phyloP scores from a whole-genome alignment of 164 flowering plant species.

The Santalum album region DNA sequence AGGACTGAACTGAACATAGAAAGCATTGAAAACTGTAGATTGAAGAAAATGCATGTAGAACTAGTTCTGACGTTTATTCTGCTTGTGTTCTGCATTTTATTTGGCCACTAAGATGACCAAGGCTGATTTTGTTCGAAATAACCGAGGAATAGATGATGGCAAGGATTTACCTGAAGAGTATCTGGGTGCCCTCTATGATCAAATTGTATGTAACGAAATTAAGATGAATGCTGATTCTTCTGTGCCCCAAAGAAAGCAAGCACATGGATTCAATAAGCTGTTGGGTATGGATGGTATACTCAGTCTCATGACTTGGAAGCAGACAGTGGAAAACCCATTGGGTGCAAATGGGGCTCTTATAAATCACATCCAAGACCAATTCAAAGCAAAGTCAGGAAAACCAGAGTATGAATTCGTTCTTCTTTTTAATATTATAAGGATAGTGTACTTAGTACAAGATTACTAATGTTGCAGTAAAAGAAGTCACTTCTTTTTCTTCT shows the following conservation, averaged over 20 bases:
- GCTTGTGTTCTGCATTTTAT: conserved; percentile 11
- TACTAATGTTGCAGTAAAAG: background rate
- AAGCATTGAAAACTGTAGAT: background rate
- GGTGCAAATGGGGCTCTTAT: conserved; percentile 90
- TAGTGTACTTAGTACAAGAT: background rate
- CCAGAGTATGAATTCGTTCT: conserved; percentile 60
- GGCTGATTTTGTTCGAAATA: conserved; percentile 92
- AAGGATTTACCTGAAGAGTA: conserved; percentile 93
- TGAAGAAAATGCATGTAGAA: conserved; percentile 3
- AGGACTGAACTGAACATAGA: too few species aligned
- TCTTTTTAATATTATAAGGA: background rate
- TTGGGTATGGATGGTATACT: conserved; percentile 92
- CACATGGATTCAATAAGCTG: conserved; percentile 72
- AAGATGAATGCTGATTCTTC: conserved; percentile 83
- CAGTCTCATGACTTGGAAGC: conserved; percentile 82
- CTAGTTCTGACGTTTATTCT: conserved; percentile 8
- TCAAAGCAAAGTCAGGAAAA: conserved; percentile 81
- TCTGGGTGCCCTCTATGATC: conserved; percentile 81
- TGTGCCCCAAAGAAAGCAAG: conserved; percentile 80
- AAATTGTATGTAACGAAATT: conserved; percentile 91
- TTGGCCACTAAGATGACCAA: conserved; percentile 69
- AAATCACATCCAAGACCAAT: conserved; percentile 91
- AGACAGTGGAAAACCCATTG: conserved; percentile 83
- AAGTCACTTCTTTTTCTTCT: background rate
- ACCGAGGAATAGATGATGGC: conserved; percentile 98